A percentile compares a stretch with the other conserved stretches of the same genome.
These are phyloP conservation scores for Coemansia sp. DNA, from an alignment of 192 early-diverging fungal species.

Conservation along the genomic window DNA sequence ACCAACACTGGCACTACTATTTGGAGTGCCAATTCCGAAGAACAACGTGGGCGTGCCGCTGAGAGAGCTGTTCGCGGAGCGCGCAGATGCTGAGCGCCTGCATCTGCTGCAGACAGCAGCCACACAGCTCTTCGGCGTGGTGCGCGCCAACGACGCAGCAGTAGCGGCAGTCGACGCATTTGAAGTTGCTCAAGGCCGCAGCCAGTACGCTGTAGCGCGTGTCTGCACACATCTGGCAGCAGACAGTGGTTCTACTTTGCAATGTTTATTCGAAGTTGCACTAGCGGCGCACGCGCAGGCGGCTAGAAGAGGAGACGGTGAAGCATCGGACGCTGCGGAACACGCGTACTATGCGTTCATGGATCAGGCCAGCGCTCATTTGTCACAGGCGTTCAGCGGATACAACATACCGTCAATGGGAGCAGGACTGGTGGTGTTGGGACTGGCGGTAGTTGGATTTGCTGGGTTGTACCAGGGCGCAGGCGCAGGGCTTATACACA, in stretches of 20 bases:
- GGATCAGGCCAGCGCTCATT: constrained; percentile 29
- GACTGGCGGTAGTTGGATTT: constrained; percentile 10
- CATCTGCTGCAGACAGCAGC: constrained; percentile 63
- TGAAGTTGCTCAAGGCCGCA: not conserved
- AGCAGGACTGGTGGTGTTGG: constrained; percentile 32
- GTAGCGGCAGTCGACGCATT: constrained; percentile 1
- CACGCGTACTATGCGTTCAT: constrained; percentile 41
- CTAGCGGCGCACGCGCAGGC: constrained; percentile 14
- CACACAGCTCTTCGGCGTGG: constrained; percentile 57
- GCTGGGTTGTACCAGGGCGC: constrained; percentile 18
- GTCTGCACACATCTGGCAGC: not conserved
- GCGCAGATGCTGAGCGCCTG: constrained; percentile 32
- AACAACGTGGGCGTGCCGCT: constrained; percentile 53
- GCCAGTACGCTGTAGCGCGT: too few relatives aligned
- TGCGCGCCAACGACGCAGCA: constrained; percentile 28
- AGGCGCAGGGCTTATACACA: constrained; percentile 7
- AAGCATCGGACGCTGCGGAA: constrained; percentile 2
- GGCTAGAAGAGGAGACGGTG: not conserved
- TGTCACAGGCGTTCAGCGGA: constrained; percentile 45
- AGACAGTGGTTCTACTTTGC: constrained; percentile 10
- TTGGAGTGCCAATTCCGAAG: constrained; percentile 55
- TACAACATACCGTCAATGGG: constrained; percentile 48
- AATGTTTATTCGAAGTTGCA: constrained; percentile 43
- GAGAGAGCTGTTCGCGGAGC: constrained; percentile 33
- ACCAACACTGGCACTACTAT: constrained; percentile 52